Evolutionary conservation across 495 filamentous ascomycete species (phyloP), one percentile per base, ranked within the genome.

Genomic region (Xylaria castorea): DNA sequence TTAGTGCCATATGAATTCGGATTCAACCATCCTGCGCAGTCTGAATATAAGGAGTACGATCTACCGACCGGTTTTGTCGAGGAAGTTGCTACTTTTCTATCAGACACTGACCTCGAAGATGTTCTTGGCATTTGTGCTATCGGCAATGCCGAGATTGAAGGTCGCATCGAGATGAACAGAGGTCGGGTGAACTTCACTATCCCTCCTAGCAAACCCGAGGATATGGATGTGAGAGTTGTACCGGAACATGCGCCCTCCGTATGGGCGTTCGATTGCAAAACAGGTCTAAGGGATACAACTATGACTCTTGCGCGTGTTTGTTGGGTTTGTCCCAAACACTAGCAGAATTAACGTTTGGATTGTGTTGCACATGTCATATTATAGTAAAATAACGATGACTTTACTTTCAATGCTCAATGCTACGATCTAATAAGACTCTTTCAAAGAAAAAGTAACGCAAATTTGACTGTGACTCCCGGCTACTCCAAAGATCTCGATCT

Each of bases 191-290:
- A 53, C 5, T 67, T 53, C 46, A 53, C 64, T 38, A 11, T 67
- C 22, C 44, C 64, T 30, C 64, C 64, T 3, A 67, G 64, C 44
- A 67, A 38, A 34, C 64, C 64, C 20, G 64, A 67, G 18, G 64
- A 67, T 40, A 67, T 67, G 64, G 46, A 67, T 9, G 64, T 67
- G 44, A 67, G 64, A 67, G 18, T 53, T 32, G 64, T 67, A n/a
- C 46, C 64, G 11, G 64, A 67, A 67, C 64, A 67, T 25, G 64
- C 64, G n/a, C 46, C 64, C 16, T 67, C 64, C 5, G 64, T 67
- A 34, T 67, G 64, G 64, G 46, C 64, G 12, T 67, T 67, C 9
- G 64, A 67, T 20, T 67, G 46, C 5, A 67, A 51, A 32, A 67
- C 46, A 8, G 64, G 64, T 4, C n/a, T 53, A 16, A 67, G n/a